Base-by-base conservation (phyloP, 495 filamentous ascomycete genomes). In the Thermochaetoides thermophila region DNA sequence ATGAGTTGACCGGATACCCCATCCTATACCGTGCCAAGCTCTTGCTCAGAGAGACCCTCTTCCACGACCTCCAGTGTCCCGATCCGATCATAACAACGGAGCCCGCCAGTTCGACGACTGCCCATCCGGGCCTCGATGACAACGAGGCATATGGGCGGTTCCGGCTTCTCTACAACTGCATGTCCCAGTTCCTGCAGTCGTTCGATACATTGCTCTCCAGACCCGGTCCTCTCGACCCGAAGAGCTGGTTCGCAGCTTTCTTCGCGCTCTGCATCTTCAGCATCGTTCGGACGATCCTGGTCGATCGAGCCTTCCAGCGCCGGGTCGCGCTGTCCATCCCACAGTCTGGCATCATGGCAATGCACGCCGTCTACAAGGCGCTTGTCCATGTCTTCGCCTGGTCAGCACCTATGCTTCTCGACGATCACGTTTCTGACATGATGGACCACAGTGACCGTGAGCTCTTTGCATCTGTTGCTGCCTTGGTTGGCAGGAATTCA, bases 251-350 rank as follows among this genome's bases (percentile, higher is more conserved):
- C 3, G 58, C 63, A n/a, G 37, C 52, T 14, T 62, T 67, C 32
- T 48, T 60, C 34, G 63, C 63, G 4, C 44, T 67, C 17, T 66
- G 61, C 41, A 62, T 67, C 24, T 67, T 67, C 33, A 64, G 59
- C 44, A 43, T 64, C n/a, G 56, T 64, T 21, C 57, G 56, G 34
- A 64, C 63, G 5, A 46, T 67, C 1, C 40, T 66, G 9, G 53
- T 57, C 8, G 63, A 67, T 35, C 40, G 61, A 10, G 55, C 56
- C 12, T 49, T 56, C 21, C 54, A 56, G 29, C 45, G 48, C 2
- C 45, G 55, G n/a, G n/a, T n/a, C n/a, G n/a, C n/a, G n/a, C n/a
- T n/a, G n/a, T n/a, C n/a, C n/a, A n/a, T 52, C 17, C 40, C 53
- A n/a, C 41, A 58, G 3, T 28, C 46, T 11, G 52, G 46, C 0